These are phyloP conservation scores for Coprinopsis cinerea DNA, from an alignment of 768 basidiomycete species.

Conservation along the genomic window DNA sequence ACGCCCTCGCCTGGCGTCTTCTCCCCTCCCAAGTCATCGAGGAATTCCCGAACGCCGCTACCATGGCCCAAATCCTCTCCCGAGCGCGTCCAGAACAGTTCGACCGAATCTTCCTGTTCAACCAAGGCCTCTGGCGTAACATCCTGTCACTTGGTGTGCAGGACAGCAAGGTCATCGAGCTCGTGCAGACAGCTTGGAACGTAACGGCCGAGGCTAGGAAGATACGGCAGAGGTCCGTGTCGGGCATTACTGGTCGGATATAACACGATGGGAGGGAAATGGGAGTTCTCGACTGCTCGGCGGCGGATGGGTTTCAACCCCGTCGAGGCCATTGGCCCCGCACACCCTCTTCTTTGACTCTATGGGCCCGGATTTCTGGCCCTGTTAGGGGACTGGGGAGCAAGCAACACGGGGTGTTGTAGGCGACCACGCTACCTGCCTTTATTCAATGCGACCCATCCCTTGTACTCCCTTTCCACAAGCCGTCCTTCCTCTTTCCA, in stretches of 20 bases:
- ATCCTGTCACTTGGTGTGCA: conserved; percentile 47
- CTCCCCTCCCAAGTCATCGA: conserved; percentile 49
- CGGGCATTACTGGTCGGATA: not conserved
- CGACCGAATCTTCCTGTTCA: conserved; percentile 31
- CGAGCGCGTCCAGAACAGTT: conserved; percentile 31
- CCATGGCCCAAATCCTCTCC: conserved; percentile 50
- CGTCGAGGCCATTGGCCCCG: too few species aligned
- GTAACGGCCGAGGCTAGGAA: conserved; percentile 62
- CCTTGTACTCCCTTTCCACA: too few species aligned
- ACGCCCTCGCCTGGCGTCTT: conserved; percentile 42
- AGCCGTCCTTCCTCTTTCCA: too few species aligned
- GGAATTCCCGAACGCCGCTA: conserved; percentile 57
- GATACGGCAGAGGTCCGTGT: conserved; percentile 21
- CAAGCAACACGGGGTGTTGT: too few species aligned
- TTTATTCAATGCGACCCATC: too few species aligned
- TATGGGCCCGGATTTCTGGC: too few species aligned
- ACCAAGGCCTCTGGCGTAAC: conserved; percentile 66
- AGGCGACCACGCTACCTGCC: too few species aligned
- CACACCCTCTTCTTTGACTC: too few species aligned
- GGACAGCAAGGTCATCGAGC: conserved; percentile 37
- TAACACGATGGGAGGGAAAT: not conserved
- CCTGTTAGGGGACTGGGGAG: too few species aligned
- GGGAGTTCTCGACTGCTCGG: too few species aligned
- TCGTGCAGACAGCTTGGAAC: conserved; percentile 63
- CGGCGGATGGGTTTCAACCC: too few species aligned